Evolutionary conservation across 2,329 filamentous ascomycete species (phyloP), one percentile per base, ranked within the genome.

Genomic region (Verticillium zaregamsianum): DNA sequence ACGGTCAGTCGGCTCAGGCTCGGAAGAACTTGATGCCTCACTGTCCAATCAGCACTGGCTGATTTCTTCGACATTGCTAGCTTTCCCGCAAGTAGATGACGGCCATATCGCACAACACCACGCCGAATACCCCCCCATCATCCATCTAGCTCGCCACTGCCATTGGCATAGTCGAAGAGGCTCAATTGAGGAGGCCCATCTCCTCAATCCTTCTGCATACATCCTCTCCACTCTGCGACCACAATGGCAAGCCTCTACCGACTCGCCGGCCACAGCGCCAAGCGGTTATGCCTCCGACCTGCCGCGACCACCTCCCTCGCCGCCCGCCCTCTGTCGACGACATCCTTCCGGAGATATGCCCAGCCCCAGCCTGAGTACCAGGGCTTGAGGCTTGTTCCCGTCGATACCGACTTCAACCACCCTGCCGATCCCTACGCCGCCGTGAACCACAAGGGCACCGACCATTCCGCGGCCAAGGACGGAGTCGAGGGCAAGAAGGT

Each of bases 401-500:
- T 86, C 66, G 88, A 90, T 71, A 79, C 85, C 63, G 81, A 86
- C 74, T 92, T 92, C 71, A 76, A 76, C 59, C 73, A 79, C 62
- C 76, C 84, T 54, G 69, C 73, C 63, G 78, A 85, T 70, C 76
- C 78, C 61, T 82, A 82, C 68, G 79, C 81, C 69, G 79, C 77
- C 62, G 75, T 85, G 65, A 76, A 74, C 65, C 57, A 32, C 37
- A 25, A 58, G 23, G 25, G 23, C 25, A 37, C 55, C 55, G 57
- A 58, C 57, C 57, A 39, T 31, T 82, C 82, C 68, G 79, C 81
- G 69, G 69, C 81, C 67, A 80, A 84, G 67, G 80, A 78, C 69
- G 79, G 77, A 62, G 75, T 85, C 65, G 76, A 74, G 66, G 76
- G 80, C 78, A 90, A 94, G 77, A 98, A 97, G 85, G 90, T 99